Evolutionary conservation across 495 filamentous ascomycete genomes (phyloP).

Genomic region (Aspergillus heteromorphus): DNA sequence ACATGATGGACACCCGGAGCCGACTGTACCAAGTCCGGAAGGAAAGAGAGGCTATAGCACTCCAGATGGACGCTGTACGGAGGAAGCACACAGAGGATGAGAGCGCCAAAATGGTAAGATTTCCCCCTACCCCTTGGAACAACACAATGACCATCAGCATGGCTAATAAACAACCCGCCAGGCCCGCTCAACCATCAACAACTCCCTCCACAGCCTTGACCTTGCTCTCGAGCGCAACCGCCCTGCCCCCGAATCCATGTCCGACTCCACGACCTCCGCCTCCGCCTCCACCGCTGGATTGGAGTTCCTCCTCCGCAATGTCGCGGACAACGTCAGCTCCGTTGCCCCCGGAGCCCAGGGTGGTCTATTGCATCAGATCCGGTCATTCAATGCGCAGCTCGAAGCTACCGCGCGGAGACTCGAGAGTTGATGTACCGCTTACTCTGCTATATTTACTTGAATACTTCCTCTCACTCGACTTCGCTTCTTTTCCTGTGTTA

Average conservation of each 20-base stretch:
- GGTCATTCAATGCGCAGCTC: conserved; percentile 40
- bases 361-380: conserved; percentile 38
- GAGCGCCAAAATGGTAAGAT: conserved; percentile 30
- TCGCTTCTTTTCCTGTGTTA: conserved; percentile 4
- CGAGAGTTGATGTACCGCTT: conserved; percentile 21
- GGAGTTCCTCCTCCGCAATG: conserved; percentile 38
- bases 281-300: conserved; percentile 29
- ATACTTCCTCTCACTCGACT: background rate
- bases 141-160: background rate
- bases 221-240: conserved; percentile 41
- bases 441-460: background rate
- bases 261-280: conserved; percentile 8
- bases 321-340: conserved; percentile 39
- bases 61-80: conserved; percentile 65
- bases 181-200: conserved; percentile 41
- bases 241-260: conserved; percentile 6
- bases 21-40: conserved; percentile 58
- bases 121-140: background rate
- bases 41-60: conserved; percentile 59
- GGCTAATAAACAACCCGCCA: conserved; percentile 18
- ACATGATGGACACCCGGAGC: conserved; percentile 58
- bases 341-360: conserved; percentile 33
- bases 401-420: conserved; percentile 31
- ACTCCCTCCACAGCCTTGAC: conserved; percentile 41
- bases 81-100: conserved; percentile 48